These are phyloP conservation scores for Clarireedia hainanense DNA, from an alignment of 2,329 filamentous ascomycete genomes.

Conservation along the genomic window DNA sequence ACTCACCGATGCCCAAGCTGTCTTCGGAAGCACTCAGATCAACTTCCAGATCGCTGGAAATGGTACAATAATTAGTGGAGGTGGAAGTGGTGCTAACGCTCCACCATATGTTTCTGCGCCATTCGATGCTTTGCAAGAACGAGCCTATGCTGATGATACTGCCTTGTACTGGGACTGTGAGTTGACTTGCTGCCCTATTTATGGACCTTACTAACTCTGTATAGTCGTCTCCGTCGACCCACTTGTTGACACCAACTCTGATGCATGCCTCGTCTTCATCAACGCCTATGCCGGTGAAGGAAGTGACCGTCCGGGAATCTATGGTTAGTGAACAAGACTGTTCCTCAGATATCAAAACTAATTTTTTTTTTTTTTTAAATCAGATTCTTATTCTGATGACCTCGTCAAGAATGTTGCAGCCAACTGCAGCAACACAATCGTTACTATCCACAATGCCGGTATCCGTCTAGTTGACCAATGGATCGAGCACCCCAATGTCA, in stretches of 20 bases:
- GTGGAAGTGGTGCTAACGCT: constrained; percentile 34
- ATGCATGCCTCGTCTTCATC: constrained; percentile 62
- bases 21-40: not conserved
- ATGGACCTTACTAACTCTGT: not conserved
- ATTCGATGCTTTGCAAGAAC: constrained; percentile 45
- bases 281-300: constrained; percentile 69
- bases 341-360: not conserved
- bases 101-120: constrained; percentile 44
- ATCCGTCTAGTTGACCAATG: constrained; percentile 51
- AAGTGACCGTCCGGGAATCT: constrained; percentile 51
- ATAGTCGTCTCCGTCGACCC: constrained; percentile 30
- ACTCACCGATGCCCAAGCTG: not conserved
- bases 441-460: constrained; percentile 57
- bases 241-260: constrained; percentile 37
- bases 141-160: constrained; percentile 47
- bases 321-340: constrained; percentile 15
- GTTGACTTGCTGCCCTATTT: constrained; percentile 33
- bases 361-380: not conserved
- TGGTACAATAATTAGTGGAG: not conserved
- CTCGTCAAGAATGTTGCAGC: constrained; percentile 46
- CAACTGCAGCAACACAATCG: constrained; percentile 52
- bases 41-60: not conserved
- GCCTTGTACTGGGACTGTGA: constrained; percentile 47
- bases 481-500: constrained; percentile 51
- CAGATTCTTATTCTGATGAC: constrained; percentile 49